Percentiles rank a stretch among this genome's conserved stretches.
These are phyloP conservation scores for Colletotrichum coccodes DNA, from an alignment of 2,329 filamentous ascomycete genomes.

Conservation along the genomic window DNA sequence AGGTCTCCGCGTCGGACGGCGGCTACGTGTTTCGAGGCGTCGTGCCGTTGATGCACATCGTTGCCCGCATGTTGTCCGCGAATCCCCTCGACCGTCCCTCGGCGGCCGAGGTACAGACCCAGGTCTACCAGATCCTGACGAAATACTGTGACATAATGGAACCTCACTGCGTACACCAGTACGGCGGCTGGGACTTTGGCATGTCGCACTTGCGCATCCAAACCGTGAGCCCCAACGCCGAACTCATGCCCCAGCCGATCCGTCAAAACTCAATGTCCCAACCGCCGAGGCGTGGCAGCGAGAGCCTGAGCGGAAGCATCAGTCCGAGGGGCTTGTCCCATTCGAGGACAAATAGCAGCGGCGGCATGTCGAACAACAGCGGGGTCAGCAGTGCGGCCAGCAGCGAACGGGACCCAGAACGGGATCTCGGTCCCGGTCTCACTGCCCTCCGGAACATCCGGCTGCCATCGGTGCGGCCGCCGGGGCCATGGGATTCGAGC, in stretches of 20 bases:
- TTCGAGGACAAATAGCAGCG: constrained; percentile 45
- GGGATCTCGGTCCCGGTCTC: constrained; percentile 27
- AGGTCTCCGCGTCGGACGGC: constrained; percentile 48
- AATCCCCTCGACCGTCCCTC: constrained; percentile 63
- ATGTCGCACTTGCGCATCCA: constrained; percentile 38
- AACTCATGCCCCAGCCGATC: constrained; percentile 19
- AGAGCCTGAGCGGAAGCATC: constrained; percentile 31
- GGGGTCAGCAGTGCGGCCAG: constrained; percentile 39
- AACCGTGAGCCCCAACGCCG: constrained; percentile 20
- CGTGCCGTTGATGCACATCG: constrained; percentile 61
- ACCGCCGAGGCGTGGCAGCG: constrained; percentile 30
- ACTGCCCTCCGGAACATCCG: constrained; percentile 31
- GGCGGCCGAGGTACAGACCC: constrained; percentile 61
- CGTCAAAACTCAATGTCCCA: constrained; percentile 31
- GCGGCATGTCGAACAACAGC: constrained; percentile 47
- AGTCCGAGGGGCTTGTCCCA: constrained; percentile 39
- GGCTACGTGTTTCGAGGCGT: constrained; percentile 62
- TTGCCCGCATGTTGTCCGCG: constrained; percentile 63
- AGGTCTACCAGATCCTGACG: constrained; percentile 62
- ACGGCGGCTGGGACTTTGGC: constrained; percentile 47
- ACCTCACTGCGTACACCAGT: constrained; percentile 65
- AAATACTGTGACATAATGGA: constrained; percentile 58
- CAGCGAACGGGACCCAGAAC: constrained; percentile 31
- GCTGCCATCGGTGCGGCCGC: constrained; percentile 27
- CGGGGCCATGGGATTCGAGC: constrained; percentile 28